Percentiles rank a stretch among this genome's conserved stretches.
These are phyloP conservation scores for Sugiyamaella smithiae DNA, from an alignment of 805 yeast species.

Conservation along the genomic window DNA sequence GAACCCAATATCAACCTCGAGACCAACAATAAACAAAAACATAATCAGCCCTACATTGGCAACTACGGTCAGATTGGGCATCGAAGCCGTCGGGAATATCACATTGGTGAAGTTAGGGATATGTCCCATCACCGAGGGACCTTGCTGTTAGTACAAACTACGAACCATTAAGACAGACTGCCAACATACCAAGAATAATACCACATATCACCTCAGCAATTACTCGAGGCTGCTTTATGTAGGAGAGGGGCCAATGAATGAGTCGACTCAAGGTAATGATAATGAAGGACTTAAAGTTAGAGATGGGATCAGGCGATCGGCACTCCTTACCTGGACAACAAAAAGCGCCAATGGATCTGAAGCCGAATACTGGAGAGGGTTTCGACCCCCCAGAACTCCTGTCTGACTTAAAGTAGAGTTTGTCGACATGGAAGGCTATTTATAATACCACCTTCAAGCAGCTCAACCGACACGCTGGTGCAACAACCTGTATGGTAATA, in stretches of 20 bases:
- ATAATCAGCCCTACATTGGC: constrained; percentile 75
- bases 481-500: too few relatives aligned
- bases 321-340: constrained; percentile 55
- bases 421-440: too few relatives aligned
- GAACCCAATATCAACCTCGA: constrained; percentile 71
- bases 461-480: too few relatives aligned
- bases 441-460: too few relatives aligned
- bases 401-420: constrained; percentile 33
- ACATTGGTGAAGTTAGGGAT: constrained; percentile 63
- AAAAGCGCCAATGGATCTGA: constrained; percentile 65
- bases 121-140: constrained; percentile 68
- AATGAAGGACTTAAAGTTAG: constrained; percentile 36
- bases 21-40: constrained; percentile 71
- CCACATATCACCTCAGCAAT: constrained; percentile 82
- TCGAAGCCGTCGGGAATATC: constrained; percentile 63
- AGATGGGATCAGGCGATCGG: background rate
- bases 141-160: constrained; percentile 1
- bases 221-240: constrained; percentile 70
- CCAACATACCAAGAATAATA: constrained; percentile 52
- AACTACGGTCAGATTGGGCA: constrained; percentile 60
- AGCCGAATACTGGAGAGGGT: constrained; percentile 61
- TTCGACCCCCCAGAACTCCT: constrained; percentile 68
- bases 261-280: constrained; percentile 53
- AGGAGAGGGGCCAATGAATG: constrained; percentile 57
- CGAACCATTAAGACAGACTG: too few relatives aligned